Conservation (phyloP, 352 stramenopile species). For the Pythium periplocum region DNA sequence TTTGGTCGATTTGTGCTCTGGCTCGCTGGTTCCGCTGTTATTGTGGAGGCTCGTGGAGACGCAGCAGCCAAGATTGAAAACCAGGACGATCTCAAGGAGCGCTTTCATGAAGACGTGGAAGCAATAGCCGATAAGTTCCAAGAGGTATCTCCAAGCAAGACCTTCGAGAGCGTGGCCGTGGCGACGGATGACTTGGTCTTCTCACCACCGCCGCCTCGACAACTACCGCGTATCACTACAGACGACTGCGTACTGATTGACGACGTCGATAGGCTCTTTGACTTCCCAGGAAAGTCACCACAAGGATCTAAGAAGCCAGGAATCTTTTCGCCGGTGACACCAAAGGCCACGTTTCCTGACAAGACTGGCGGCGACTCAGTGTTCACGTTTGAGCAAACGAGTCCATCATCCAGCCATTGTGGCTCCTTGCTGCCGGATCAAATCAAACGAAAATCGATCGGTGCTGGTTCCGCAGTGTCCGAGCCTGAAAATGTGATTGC, state of each 20-base stretch:
- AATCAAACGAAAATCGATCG: too few relatives aligned
- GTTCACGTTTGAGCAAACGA: too few relatives aligned
- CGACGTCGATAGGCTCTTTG: conserved; percentile 10
- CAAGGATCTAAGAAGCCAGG: conserved; percentile 8
- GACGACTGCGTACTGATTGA: conserved; percentile 6
- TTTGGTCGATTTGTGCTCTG: too few relatives aligned
- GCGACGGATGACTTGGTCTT: conserved; percentile 28
- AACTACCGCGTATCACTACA: background rate
- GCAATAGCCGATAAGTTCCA: background rate
- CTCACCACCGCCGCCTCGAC: background rate
- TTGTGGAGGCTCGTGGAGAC: conserved; percentile 8
- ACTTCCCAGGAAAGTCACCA: background rate
- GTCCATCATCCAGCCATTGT: too few relatives aligned
- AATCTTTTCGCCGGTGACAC: conserved; percentile 10
- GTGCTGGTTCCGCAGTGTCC: background rate
- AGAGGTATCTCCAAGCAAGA: conserved; percentile 13
- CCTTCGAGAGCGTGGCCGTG: conserved; percentile 46
- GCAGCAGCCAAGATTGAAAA: background rate
- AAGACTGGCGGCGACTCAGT: too few relatives aligned
- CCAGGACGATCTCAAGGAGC: conserved; percentile 4
- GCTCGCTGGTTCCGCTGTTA: conserved; percentile 12
- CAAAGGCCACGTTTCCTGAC: background rate
- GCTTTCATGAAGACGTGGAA: conserved; percentile 23
- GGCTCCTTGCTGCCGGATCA: too few relatives aligned
- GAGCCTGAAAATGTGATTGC: conserved; percentile 13